A percentile compares a stretch with the other conserved stretches of the same genome.
Evolutionary conservation across 2,329 filamentous ascomycete species (phyloP).

Genomic region (Stachybotrys echinatus): DNA sequence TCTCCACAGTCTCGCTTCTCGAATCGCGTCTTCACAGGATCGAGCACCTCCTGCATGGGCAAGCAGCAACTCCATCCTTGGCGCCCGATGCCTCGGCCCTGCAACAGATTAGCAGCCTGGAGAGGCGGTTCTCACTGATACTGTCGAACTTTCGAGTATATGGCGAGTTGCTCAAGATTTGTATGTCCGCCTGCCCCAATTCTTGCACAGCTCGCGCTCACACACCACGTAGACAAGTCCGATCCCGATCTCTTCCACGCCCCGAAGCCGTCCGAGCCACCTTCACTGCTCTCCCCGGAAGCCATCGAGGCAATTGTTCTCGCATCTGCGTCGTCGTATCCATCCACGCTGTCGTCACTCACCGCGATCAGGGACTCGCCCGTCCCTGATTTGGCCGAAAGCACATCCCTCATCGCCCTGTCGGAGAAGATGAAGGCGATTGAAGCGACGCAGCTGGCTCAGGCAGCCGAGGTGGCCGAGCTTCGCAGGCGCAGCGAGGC

Average conservation of each 20-base stretch:
- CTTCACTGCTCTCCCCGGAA: conserved; percentile 44
- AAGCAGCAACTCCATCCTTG: conserved; percentile 22
- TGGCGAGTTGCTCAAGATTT: conserved; percentile 54
- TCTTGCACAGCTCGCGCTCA: neutral
- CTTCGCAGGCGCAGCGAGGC: conserved; percentile 59
- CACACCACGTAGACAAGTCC: conserved; percentile 37
- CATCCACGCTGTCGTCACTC: conserved; percentile 50
- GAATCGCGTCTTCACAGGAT: conserved; percentile 54
- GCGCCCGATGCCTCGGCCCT: conserved; percentile 34
- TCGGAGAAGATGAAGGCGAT: conserved; percentile 57
- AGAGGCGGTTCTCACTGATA: conserved; percentile 46
- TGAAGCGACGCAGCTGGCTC: conserved; percentile 55
- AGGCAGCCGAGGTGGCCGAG: conserved; percentile 57
- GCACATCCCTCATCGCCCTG: conserved; percentile 51
- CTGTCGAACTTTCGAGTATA: conserved; percentile 50
- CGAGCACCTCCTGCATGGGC: conserved; percentile 54
- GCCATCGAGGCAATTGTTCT: conserved; percentile 51
- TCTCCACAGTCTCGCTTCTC: conserved; percentile 51
- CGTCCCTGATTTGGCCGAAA: conserved; percentile 49
- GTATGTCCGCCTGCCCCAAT: conserved; percentile 33
- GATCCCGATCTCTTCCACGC: conserved; percentile 51
- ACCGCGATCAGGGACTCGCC: conserved; percentile 52
- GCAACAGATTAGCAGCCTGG: conserved; percentile 43
- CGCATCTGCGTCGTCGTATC: conserved; percentile 49
- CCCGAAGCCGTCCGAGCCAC: conserved; percentile 38